Conservation (phyloP, 148 eudicot genomes). For the Nepenthes gracilis region DNA sequence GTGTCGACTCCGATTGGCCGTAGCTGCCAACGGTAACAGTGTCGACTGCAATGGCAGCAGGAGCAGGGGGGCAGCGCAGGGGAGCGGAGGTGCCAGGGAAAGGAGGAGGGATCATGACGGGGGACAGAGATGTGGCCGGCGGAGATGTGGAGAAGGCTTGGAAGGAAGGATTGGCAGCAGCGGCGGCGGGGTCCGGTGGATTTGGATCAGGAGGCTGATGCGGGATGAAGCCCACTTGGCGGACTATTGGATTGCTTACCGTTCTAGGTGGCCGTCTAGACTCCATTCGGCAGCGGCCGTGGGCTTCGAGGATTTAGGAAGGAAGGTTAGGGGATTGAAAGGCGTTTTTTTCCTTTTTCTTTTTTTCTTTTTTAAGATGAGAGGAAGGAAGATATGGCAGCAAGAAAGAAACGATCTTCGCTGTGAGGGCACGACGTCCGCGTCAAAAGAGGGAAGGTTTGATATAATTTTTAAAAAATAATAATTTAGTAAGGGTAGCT, state of each 20-base stretch:
- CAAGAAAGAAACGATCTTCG: no score
- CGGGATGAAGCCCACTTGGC: constrained; percentile 9
- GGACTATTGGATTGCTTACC: constrained; percentile 8
- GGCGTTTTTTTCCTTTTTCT: no score
- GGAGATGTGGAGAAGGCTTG: not conserved
- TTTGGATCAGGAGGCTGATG: not conserved
- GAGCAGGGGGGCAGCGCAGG: constrained; percentile 4
- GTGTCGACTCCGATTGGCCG: constrained; percentile 5
- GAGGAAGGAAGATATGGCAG: no score
- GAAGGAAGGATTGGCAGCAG: not conserved
- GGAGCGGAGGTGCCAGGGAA: constrained; percentile 7
- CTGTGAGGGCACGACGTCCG: no score
- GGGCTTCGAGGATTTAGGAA: no score
- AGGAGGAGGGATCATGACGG: constrained; percentile 6
- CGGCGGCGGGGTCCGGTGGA: not conserved
- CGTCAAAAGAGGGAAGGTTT: no score
- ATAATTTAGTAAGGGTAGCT: no score
- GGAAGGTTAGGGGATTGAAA: no score
- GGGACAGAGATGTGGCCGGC: constrained; percentile 4
- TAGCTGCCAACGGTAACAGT: constrained; percentile 6
- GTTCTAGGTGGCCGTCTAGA: constrained; percentile 5
- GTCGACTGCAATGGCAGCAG: constrained; percentile 1
- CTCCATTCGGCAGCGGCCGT: not conserved
- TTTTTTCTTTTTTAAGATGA: no score
- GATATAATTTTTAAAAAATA: no score